These are phyloP conservation scores for Amanita thiersii DNA, from an alignment of 768 basidiomycete genomes.

Conservation along the genomic window DNA sequence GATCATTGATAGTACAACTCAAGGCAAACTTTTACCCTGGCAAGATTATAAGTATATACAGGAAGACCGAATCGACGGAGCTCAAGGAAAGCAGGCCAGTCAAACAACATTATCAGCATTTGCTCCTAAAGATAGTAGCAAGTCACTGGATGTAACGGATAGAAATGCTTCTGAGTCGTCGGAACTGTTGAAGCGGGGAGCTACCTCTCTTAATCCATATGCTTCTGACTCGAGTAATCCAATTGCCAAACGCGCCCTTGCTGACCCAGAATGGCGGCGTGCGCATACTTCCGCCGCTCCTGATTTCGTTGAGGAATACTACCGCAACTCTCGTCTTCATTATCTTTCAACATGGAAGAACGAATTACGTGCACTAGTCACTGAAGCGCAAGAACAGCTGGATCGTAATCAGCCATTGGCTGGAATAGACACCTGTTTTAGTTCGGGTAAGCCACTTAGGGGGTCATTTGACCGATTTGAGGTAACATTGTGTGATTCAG, in stretches of 20 bases:
- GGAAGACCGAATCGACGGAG: conserved; percentile 35
- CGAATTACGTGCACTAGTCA: conserved; percentile 74
- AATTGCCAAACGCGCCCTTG: conserved; percentile 71
- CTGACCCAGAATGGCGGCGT: conserved; percentile 76
- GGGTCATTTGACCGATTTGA: no score
- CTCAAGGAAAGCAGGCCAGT: conserved; percentile 37
- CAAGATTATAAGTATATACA: conserved; percentile 56
- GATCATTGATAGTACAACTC: conserved; percentile 74
- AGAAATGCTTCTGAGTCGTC: conserved; percentile 38
- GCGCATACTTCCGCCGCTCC: conserved; percentile 82
- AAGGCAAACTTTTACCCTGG: conserved; percentile 72
- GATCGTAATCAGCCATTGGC: conserved; percentile 26
- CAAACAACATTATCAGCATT: conserved; percentile 24
- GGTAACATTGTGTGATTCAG: no score
- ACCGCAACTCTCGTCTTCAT: conserved; percentile 86
- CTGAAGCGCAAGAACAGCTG: conserved; percentile 67
- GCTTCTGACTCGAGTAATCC: conserved; percentile 63
- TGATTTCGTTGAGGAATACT: conserved; percentile 81
- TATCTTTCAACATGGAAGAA: conserved; percentile 90
- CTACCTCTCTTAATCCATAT: conserved; percentile 53
- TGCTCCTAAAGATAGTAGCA: background rate
- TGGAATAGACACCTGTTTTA: no score
- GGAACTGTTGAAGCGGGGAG: conserved; percentile 27
- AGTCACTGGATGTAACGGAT: background rate
- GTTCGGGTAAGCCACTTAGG: no score